phyloP scores from a whole-genome alignment of 2,329 filamentous ascomycete species.

The Elsinoe perseae region DNA sequence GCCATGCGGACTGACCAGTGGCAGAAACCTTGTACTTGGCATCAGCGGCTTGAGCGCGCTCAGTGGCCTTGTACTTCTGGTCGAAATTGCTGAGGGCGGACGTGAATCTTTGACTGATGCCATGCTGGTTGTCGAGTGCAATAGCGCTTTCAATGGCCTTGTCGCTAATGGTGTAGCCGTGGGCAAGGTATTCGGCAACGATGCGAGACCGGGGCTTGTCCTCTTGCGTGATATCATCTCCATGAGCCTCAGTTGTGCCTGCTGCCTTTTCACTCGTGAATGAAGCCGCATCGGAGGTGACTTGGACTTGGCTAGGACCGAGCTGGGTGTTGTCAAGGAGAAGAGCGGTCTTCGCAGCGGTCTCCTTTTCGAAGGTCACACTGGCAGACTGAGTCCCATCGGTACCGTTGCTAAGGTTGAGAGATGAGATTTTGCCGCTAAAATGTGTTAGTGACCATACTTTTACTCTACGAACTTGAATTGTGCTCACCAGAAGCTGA shows the following conservation, averaged over 20 bases:
- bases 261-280: slow-evolving; percentile 54
- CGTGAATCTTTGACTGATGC: slow-evolving; percentile 73
- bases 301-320: slow-evolving; percentile 66
- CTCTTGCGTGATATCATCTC: slow-evolving; percentile 78
- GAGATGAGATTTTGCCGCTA: slow-evolving; percentile 82
- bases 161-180: slow-evolving; percentile 79
- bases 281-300: slow-evolving; percentile 62
- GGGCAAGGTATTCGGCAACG: slow-evolving; percentile 89
- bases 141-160: slow-evolving; percentile 74
- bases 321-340: slow-evolving; percentile 96
- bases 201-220: slow-evolving; percentile 95
- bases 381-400: slow-evolving; percentile 71
- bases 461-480: not conserved
- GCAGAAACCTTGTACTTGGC: slow-evolving; percentile 73
- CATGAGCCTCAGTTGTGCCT: slow-evolving; percentile 45
- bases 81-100: slow-evolving; percentile 69
- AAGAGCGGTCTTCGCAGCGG: slow-evolving; percentile 91
- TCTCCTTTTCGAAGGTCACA: slow-evolving; percentile 96
- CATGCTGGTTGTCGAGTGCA: slow-evolving; percentile 81
- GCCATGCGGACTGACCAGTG: slow-evolving; percentile 59
- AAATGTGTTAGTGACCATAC: not conserved
- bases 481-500: slow-evolving; percentile 76
- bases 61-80: slow-evolving; percentile 75
- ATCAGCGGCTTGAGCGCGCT: slow-evolving; percentile 78
- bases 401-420: slow-evolving; percentile 59